phyloP scores from a whole-genome alignment of 495 filamentous ascomycete genomes.

The Penicillium fimorum region DNA sequence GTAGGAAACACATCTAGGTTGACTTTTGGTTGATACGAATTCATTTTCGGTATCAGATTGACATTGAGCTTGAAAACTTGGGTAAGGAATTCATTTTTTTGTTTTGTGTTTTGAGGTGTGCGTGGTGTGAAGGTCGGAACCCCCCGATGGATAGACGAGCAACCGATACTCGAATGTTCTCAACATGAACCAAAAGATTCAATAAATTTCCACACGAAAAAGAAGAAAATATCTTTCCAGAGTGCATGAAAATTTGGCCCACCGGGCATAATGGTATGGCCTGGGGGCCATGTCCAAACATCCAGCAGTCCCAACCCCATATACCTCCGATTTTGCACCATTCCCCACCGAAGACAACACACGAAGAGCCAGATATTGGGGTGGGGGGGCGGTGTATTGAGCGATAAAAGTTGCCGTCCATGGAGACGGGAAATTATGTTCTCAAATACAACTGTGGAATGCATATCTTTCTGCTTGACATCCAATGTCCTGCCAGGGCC shows the following conservation, averaged over 20 bases:
- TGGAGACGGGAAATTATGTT: conserved; percentile 16
- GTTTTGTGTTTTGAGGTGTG: conserved; percentile 15
- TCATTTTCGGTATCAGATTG: conserved; percentile 24
- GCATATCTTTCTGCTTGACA: conserved; percentile 9
- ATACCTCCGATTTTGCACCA: background rate
- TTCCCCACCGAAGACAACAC: background rate
- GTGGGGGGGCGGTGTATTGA: background rate
- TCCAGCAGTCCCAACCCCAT: conserved; percentile 1
- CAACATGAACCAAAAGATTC: background rate
- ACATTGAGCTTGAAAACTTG: conserved; percentile 32
- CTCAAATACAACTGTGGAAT: conserved; percentile 19
- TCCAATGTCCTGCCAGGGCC: conserved; percentile 1
- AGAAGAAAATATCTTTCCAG: background rate
- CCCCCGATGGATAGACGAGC: conserved; percentile 4
- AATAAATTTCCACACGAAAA: background rate
- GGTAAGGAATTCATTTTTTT: conserved; percentile 32
- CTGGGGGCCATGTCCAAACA: background rate
- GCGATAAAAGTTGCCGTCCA: background rate
- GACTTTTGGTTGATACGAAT: conserved; percentile 27
- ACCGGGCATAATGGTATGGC: background rate
- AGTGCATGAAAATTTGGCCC: conserved; percentile 3
- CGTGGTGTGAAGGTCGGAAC: conserved; percentile 14
- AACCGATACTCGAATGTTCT: background rate
- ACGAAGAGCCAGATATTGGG: background rate
- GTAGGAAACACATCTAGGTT: conserved; percentile 34